These are phyloP conservation scores for Inga oerstediana DNA, from an alignment of 306 rosid species.

Conservation along the genomic window DNA sequence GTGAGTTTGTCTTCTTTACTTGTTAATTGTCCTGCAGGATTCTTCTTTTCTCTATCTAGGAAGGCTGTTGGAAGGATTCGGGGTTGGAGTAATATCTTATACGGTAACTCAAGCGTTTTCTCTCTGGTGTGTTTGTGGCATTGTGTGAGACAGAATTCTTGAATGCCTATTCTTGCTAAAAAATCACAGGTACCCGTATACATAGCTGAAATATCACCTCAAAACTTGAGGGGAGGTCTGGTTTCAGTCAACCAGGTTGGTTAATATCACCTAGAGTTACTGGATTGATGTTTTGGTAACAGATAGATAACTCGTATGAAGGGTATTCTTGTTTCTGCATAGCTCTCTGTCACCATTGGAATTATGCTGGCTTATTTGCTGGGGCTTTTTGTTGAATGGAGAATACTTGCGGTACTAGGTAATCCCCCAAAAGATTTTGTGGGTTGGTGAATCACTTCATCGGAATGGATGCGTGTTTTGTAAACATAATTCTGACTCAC, in stretches of 20 bases:
- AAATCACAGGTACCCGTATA: slow-evolving; percentile 81
- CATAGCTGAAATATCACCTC: slow-evolving; percentile 95
- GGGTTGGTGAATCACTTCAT: slow-evolving; percentile 14
- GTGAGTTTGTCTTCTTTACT: slow-evolving; percentile 1
- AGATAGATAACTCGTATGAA: neutral
- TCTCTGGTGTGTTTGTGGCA: slow-evolving; percentile 17
- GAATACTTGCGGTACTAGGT: slow-evolving; percentile 95
- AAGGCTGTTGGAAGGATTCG: slow-evolving; percentile 97
- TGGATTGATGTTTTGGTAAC: slow-evolving; percentile 6
- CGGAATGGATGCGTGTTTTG: slow-evolving; percentile 17
- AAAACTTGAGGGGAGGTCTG: slow-evolving; percentile 79
- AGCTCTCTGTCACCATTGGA: slow-evolving; percentile 95
- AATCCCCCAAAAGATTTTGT: slow-evolving; percentile 37
- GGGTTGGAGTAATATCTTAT: slow-evolving; percentile 94
- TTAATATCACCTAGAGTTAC: slow-evolving; percentile 23
- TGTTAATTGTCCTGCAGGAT: slow-evolving; percentile 58
- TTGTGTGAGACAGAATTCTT: slow-evolving; percentile 31
- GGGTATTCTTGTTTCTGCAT: slow-evolving; percentile 29
- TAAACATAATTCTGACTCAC: slow-evolving; percentile 21
- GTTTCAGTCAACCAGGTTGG: slow-evolving; percentile 92
- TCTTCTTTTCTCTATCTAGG: slow-evolving; percentile 94
- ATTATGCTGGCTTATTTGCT: slow-evolving; percentile 92
- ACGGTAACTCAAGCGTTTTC: slow-evolving; percentile 51
- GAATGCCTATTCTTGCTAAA: slow-evolving; percentile 25
- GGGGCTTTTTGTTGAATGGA: slow-evolving; percentile 92